Base-by-base conservation (phyloP, 805 yeast genomes). In the Schwanniomyces sp. region DNA sequence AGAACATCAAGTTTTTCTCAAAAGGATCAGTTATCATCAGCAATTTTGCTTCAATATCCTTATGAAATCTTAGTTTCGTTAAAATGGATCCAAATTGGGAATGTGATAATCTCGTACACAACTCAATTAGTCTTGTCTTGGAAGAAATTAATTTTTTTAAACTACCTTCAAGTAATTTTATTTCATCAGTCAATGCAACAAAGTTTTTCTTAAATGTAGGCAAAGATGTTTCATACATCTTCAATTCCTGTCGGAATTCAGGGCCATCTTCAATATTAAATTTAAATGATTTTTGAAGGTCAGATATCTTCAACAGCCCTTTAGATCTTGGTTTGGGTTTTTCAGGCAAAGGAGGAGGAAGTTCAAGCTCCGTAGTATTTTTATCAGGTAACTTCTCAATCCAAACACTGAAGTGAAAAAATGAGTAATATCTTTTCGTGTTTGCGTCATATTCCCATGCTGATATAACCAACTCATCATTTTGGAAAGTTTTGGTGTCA, bases 181-280 rank as follows among this genome's bases (percentile, higher is more conserved):
- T 44, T 37, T 71, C 76, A 7, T 72, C 75, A 8, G 57, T 58
- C 8, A 72, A 47, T 9, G 41, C 44, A 5, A 49, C 43, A 41
- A 62, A 57, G 5, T 58, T 54, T 29, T 57, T 61, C 37, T 59
- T 64, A 45, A 69, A 63, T 7, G 44, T 40, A 0, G 74, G 72
- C 5, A 70, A 49, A 3, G 53, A 50, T 11, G 55, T 48, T 50
- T 73, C 77, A 48, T 69, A 67, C n/a, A 52, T 55, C 7, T 51
- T 52, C 36, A 74, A 57, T 4, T 64, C 49, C 17, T 56, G 64
- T 25, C 78, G 52, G 45, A 73, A 72, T 42, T 71, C 75, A 5
- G 78, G 78, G 0, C 78, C 78, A 51, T 74, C 78, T 40, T 72
- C 74, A 14, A 70, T 56, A 32, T 57, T 62, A 47, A 72, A 71